Percentiles rank a stretch among this genome's conserved stretches.
These are phyloP conservation scores for Avena eriantha DNA, from an alignment of 176 grass and related monocot genomes.

Conservation along the genomic window DNA sequence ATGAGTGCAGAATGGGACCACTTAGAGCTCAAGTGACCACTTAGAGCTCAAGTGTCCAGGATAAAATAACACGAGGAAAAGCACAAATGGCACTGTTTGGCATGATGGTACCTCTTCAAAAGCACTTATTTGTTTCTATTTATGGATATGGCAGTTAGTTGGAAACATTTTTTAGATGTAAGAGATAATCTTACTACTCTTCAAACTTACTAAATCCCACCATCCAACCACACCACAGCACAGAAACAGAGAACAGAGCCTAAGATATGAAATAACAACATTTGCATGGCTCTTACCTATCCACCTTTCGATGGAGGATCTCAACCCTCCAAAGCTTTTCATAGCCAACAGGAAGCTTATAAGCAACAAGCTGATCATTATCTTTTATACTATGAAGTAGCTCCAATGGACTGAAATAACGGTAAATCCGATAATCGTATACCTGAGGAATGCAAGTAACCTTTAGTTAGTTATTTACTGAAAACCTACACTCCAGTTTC, in stretches of 20 bases:
- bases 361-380: constrained; percentile 86
- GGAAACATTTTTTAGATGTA: background rate
- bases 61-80: background rate
- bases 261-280: background rate
- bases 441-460: constrained; percentile 56
- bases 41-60: background rate
- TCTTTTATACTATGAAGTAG: constrained; percentile 74
- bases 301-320: constrained; percentile 69
- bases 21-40: background rate
- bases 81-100: background rate
- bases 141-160: background rate
- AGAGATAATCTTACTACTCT: background rate
- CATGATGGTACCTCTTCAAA: constrained; percentile 2
- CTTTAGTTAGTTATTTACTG: background rate
- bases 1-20: constrained; percentile 17
- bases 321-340: constrained; percentile 78
- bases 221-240: background rate
- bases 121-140: background rate
- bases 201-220: background rate
- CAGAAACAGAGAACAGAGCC: background rate
- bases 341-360: constrained; percentile 77
- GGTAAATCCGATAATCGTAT: constrained; percentile 76
- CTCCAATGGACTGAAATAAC: constrained; percentile 67
- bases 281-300: constrained; percentile 55
- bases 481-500: background rate